Evolutionary conservation across 75 land plant species (phyloP).

Genomic region (Pseudotsuga menziesii): DNA sequence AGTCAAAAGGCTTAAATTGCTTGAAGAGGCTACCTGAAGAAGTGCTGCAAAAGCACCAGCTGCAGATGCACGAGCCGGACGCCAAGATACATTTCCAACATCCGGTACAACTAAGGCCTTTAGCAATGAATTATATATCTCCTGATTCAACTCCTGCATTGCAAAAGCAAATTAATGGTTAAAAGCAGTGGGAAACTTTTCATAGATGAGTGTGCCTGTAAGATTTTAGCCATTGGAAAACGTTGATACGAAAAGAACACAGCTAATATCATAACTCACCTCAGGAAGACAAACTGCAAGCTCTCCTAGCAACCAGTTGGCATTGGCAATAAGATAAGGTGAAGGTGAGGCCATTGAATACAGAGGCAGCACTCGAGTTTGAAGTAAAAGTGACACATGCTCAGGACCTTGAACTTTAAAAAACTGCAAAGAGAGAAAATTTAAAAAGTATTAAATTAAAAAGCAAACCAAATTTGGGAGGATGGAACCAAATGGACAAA

Average conservation of each 20-base stretch:
- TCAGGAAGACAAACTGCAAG: slow-evolving; percentile 75
- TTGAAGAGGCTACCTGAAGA: slow-evolving; percentile 43
- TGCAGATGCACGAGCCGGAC: slow-evolving; percentile 76
- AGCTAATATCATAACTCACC: slow-evolving; percentile 27
- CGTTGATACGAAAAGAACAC: slow-evolving; percentile 1
- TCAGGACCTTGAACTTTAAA: slow-evolving; percentile 58
- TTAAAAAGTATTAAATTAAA: background rate
- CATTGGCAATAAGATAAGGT: slow-evolving; percentile 75
- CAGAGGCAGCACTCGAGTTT: slow-evolving; percentile 58
- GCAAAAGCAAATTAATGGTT: background rate
- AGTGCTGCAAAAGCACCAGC: slow-evolving; percentile 70
- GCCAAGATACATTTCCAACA: slow-evolving; percentile 48
- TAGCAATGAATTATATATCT: slow-evolving; percentile 58
- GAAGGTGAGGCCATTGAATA: slow-evolving; percentile 36
- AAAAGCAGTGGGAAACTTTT: background rate
- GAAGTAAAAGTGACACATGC: slow-evolving; percentile 39
- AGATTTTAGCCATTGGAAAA: background rate
- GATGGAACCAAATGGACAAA: background rate
- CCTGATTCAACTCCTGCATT: slow-evolving; percentile 57
- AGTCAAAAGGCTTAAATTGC: background rate
- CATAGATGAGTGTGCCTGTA: background rate
- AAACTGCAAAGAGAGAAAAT: slow-evolving; percentile 42
- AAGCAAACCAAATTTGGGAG: background rate
- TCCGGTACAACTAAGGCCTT: slow-evolving; percentile 65
- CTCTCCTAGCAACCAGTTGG: slow-evolving; percentile 92